These are phyloP conservation scores for Epichloe amarillans DNA, from an alignment of 2,329 filamentous ascomycete genomes.

Conservation along the genomic window DNA sequence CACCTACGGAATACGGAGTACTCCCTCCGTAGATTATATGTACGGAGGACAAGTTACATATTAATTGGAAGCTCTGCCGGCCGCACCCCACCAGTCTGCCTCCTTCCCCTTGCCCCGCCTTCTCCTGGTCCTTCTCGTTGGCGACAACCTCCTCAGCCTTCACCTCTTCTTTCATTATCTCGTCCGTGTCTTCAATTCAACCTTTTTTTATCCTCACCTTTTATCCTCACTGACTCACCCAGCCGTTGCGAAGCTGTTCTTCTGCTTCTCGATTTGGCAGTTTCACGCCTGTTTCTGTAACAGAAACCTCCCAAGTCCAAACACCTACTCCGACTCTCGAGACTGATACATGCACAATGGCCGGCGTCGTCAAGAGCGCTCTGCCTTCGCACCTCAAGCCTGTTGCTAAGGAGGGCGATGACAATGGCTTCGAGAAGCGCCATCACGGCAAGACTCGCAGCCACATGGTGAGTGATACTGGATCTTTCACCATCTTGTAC, in stretches of 20 bases:
- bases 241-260: not conserved
- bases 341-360: conserved; percentile 39
- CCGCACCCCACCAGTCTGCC: not conserved
- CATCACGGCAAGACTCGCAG: conserved; percentile 79
- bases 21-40: no score
- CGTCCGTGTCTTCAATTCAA: not conserved
- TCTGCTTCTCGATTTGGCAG: not conserved
- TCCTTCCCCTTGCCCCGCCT: conserved; percentile 3
- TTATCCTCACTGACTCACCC: not conserved
- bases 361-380: conserved; percentile 56
- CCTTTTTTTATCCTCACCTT: not conserved
- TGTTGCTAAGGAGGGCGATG: conserved; percentile 28
- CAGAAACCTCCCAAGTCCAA: not conserved
- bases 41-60: no score
- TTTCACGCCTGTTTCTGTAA: not conserved
- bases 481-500: not conserved
- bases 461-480: conserved; percentile 56
- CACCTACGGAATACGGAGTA: no score
- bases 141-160: conserved; percentile 2
- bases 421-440: conserved; percentile 42
- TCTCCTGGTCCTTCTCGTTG: conserved; percentile 1
- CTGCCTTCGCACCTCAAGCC: conserved; percentile 77
- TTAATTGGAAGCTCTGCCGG: not conserved
- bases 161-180: not conserved
- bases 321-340: not conserved